Conservation (phyloP, 176 grass and related monocot species). For the Bonia amplexicaulis region DNA sequence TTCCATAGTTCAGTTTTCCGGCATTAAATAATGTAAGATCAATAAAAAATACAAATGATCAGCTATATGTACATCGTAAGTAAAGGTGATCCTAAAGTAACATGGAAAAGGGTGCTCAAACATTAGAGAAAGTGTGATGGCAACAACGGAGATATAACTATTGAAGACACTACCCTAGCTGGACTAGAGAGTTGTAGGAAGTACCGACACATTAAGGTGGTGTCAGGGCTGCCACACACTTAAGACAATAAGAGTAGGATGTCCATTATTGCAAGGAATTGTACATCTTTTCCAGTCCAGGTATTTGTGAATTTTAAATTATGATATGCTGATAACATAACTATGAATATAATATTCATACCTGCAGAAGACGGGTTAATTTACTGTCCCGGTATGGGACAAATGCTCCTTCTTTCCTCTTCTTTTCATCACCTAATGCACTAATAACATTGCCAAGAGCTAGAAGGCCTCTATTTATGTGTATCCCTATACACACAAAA, state of each 20-base stretch:
- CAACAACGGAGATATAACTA: not conserved
- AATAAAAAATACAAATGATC: not conserved
- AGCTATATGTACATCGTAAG: not conserved
- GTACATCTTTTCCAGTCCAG: not conserved
- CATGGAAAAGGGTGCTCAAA: not conserved
- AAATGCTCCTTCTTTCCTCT: constrained; percentile 78
- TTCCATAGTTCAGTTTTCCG: not conserved
- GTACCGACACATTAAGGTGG: not conserved
- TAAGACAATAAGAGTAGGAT: not conserved
- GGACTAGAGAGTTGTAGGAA: not conserved
- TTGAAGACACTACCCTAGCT: not conserved
- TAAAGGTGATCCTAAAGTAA: not conserved
- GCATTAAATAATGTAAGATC: not conserved
- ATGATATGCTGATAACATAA: not conserved
- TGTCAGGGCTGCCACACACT: not conserved
- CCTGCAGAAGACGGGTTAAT: constrained; percentile 76
- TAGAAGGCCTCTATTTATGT: constrained; percentile 81
- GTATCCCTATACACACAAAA: constrained; percentile 49
- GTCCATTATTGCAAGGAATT: not conserved
- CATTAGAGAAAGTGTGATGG: not conserved
- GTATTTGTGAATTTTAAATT: not conserved
- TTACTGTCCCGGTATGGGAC: constrained; percentile 80
- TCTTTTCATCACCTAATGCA: constrained; percentile 78
- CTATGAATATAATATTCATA: not conserved
- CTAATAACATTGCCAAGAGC: constrained; percentile 88